Evolutionary conservation across 805 yeast genomes (phyloP), one percentile per base, ranked within the genome.

Genomic region (Nakazawaea siamensis): DNA sequence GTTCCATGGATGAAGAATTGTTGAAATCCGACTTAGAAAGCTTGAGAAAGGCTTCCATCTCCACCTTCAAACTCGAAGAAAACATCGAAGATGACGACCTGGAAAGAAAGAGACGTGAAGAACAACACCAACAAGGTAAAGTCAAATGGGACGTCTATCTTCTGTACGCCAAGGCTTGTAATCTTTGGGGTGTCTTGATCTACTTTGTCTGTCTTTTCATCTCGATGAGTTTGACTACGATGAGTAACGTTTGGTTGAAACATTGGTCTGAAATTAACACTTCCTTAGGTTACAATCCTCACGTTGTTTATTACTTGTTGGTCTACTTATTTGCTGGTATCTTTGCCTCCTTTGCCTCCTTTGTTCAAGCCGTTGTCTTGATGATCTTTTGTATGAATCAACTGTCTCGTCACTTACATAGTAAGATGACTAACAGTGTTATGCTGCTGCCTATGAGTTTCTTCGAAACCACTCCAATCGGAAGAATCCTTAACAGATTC

Each of bases 41-140:
- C 47, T 60, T 80, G 42, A 65, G 81, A 50, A 70, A 81, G 50
- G 90, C 90, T 2, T 76, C 82, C 44, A 60, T 70, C n/a, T 70
- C 66, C 6, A 55, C 75, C 15, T 51, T 69, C 28, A 50, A 64
- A 45, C 74, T 69, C 35, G 51, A 46, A 18, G 57, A 47, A n/a
- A 57, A 49, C 12, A 45, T 50, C 27, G 40, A 62, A 31, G 69
- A 63, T 28, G 56, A 47, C 6, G 62, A 53, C n/a, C 61, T 52
- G 4, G 55, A 51, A 57, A 57, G 33, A 56, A 60, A 41, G 61
- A 62, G 48, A 18, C 66, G 67, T 14, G 55, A 73, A 46, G 98
- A 92, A 58, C 87, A 76, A 45, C 72, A 82, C 39, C 95, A 92
- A 58, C 88, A 86, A 53, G 98, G 98, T 37, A 78, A 86, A 53